A percentile compares a stretch with the other conserved stretches of the same genome.
These are phyloP conservation scores for Plenodomus tracheiphilus DNA, from an alignment of 2,329 filamentous ascomycete genomes.

Conservation along the genomic window DNA sequence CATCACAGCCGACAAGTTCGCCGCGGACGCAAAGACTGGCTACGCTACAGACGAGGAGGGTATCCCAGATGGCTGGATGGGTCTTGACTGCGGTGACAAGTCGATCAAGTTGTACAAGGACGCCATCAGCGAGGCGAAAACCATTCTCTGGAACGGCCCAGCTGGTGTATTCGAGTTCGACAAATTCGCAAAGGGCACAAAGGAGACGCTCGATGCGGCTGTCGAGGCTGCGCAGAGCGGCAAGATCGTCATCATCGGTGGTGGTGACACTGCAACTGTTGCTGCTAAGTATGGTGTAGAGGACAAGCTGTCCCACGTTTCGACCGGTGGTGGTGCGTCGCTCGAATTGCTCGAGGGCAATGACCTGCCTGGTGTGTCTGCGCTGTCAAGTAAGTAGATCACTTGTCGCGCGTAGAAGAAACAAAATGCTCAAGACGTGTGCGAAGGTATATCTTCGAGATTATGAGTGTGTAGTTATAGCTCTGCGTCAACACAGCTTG, in stretches of 20 bases:
- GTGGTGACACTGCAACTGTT: slow-evolving; percentile 96
- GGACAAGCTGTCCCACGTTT: slow-evolving; percentile 97
- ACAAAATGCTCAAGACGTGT: slow-evolving; percentile 28
- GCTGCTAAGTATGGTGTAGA: slow-evolving; percentile 96
- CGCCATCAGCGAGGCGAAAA: slow-evolving; percentile 85
- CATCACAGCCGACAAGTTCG: slow-evolving; percentile 94
- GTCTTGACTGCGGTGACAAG: slow-evolving; percentile 91
- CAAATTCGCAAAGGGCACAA: slow-evolving; percentile 89
- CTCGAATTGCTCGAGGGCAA: slow-evolving; percentile 98
- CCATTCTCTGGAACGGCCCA: slow-evolving; percentile 98
- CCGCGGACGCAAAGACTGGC: slow-evolving; percentile 77
- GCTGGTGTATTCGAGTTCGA: slow-evolving; percentile 98
- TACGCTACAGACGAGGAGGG: slow-evolving; percentile 83
- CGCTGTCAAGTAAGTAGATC: slow-evolving; percentile 75
- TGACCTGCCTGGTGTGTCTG: slow-evolving; percentile 89
- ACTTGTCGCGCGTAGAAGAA: slow-evolving; percentile 15
- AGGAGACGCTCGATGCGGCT: slow-evolving; percentile 85
- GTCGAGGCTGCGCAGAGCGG: slow-evolving; percentile 78
- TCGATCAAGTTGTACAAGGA: slow-evolving; percentile 85
- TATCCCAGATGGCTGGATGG: slow-evolving; percentile 97
- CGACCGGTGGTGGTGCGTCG: slow-evolving; percentile 92
- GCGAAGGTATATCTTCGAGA: slow-evolving; percentile 38
- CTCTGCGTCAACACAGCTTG: slow-evolving; percentile 22
- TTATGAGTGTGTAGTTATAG: slow-evolving; percentile 40
- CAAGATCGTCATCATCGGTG: slow-evolving; percentile 97